Percentiles rank a stretch among this genome's conserved stretches.
phyloP scores from a whole-genome alignment of 441 rosid species.

The Gossypium armourianum region DNA sequence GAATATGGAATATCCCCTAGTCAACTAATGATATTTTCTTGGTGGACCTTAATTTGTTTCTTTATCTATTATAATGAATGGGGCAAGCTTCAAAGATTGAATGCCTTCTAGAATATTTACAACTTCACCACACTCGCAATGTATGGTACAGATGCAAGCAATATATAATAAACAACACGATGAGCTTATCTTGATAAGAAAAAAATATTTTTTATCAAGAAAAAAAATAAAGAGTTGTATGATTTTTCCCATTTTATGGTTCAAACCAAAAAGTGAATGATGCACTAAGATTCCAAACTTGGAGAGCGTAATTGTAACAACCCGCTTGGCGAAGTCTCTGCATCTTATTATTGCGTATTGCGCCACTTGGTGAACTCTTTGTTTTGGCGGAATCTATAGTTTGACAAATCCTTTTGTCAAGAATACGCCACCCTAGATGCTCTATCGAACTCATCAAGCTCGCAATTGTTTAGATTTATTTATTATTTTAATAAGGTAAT shows the following conservation, averaged over 20 bases:
- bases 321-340: background rate
- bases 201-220: background rate
- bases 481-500: background rate
- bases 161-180: no score
- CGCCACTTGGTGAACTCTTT: background rate
- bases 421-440: background rate
- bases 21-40: background rate
- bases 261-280: background rate
- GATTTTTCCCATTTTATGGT: background rate
- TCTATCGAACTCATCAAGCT: background rate
- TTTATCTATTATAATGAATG: background rate
- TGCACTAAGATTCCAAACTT: background rate
- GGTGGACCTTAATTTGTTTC: background rate
- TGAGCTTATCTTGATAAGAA: background rate
- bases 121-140: background rate
- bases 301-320: background rate
- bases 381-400: background rate
- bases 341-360: background rate
- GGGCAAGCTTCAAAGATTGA: background rate
- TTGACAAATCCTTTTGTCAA: background rate
- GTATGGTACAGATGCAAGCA: background rate
- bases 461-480: no score
- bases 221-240: background rate
- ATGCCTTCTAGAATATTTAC: background rate
- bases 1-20: background rate